A percentile compares a stretch with the other conserved stretches of the same genome.
phyloP scores from a whole-genome alignment of 768 basidiomycete species.

The Leccinum broughii region DNA sequence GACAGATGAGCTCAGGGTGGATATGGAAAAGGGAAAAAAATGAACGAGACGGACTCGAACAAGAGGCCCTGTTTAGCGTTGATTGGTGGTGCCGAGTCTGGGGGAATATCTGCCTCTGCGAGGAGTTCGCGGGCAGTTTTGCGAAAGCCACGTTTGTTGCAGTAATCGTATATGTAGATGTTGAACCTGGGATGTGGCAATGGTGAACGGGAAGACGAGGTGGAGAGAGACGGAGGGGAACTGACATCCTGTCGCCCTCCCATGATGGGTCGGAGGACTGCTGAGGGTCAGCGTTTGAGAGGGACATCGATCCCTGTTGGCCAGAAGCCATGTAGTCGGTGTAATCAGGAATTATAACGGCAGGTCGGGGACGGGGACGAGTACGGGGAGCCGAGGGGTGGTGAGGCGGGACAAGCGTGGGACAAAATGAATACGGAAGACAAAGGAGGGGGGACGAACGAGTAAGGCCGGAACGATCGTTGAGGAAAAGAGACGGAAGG shows the following conservation, averaged over 20 bases:
- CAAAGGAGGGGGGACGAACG: background rate
- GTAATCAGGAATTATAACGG: slow-evolving; percentile 9
- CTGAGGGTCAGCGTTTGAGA: slow-evolving; percentile 11
- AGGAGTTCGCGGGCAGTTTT: slow-evolving; percentile 72
- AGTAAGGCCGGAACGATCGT: background rate
- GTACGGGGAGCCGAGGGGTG: background rate
- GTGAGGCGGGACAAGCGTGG: background rate
- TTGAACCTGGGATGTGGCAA: slow-evolving; percentile 62
- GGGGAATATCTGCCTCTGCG: slow-evolving; percentile 62
- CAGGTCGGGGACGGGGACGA: background rate
- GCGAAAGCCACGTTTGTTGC: slow-evolving; percentile 72
- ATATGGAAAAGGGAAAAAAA: background rate
- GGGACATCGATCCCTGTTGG: slow-evolving; percentile 29
- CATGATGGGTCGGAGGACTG: slow-evolving; percentile 51
- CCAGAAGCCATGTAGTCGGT: slow-evolving; percentile 20
- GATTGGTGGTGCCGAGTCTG: slow-evolving; percentile 70
- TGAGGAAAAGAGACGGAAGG: background rate
- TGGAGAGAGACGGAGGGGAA: slow-evolving; percentile 19
- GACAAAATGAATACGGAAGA: background rate
- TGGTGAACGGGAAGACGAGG: slow-evolving; percentile 7
- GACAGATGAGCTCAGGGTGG: slow-evolving; percentile 2
- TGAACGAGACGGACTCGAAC: slow-evolving; percentile 62
- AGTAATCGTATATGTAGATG: slow-evolving; percentile 88
- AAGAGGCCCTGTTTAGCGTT: slow-evolving; percentile 81
- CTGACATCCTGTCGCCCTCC: slow-evolving; percentile 86